Conservation (phyloP, 139 green algal species). For the Chlamydomonas incerta region DNA sequence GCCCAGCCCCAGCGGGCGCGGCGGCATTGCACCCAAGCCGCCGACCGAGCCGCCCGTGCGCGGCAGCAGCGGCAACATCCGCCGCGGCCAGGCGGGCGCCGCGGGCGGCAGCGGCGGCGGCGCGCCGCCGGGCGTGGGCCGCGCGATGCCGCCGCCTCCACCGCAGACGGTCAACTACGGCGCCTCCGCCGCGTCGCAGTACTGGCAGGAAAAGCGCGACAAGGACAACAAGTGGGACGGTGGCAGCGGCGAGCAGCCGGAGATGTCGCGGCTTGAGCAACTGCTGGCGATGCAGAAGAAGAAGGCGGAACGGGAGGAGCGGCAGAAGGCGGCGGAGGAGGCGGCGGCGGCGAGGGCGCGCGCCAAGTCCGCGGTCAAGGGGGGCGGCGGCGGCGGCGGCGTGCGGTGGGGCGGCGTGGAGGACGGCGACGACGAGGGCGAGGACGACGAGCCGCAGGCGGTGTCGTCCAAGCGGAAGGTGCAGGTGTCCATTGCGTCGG, state of each 20-base stretch:
- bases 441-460: too few relatives aligned
- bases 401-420: not conserved
- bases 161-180: not conserved
- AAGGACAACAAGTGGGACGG: not conserved
- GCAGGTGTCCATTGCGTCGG: too few relatives aligned
- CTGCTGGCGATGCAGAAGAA: slow-evolving; percentile 2
- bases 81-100: not conserved
- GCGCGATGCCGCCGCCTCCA: not conserved
- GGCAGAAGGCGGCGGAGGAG: not conserved
- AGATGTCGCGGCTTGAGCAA: slow-evolving; percentile 20
- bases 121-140: not conserved
- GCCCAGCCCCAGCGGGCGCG: not conserved
- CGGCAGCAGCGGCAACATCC: not conserved
- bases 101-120: not conserved
- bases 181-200: slow-evolving; percentile 25
- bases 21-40: not conserved
- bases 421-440: not conserved
- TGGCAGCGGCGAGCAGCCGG: not conserved
- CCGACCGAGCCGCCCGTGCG: not conserved
- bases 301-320: not conserved
- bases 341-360: not conserved
- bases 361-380: not conserved
- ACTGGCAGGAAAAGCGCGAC: slow-evolving; percentile 20
- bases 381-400: too few relatives aligned
- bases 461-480: too few relatives aligned